Evolutionary conservation across 164 flowering plant genomes (phyloP).

Genomic region (Piper betle): DNA sequence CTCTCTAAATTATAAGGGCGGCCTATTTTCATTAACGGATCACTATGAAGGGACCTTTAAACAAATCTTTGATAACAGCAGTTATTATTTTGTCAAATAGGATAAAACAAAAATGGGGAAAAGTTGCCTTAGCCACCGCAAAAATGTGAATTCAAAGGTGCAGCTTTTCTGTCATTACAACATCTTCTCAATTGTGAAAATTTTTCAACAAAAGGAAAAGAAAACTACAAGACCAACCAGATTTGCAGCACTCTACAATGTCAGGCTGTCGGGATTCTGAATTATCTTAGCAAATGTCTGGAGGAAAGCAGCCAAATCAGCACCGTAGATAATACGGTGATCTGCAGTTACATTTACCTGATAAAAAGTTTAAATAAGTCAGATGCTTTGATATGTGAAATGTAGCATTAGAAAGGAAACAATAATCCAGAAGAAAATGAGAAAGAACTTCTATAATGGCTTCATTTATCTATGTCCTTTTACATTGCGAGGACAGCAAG

Average conservation of each 20-base stretch:
- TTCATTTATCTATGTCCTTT: too few species aligned
- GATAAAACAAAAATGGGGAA: too few species aligned
- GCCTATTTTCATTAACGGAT: too few species aligned
- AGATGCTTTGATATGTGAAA: background rate
- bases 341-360: slow-evolving; percentile 97
- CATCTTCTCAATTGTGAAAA: background rate
- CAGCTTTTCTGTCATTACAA: background rate
- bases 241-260: slow-evolving; percentile 30
- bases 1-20: too few species aligned
- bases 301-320: slow-evolving; percentile 89
- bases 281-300: slow-evolving; percentile 78
- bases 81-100: too few species aligned
- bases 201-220: background rate
- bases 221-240: background rate
- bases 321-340: slow-evolving; percentile 80
- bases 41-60: too few species aligned
- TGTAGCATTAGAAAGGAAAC: background rate
- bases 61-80: too few species aligned
- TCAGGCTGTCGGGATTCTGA: slow-evolving; percentile 77
- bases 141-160: background rate
- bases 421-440: background rate
- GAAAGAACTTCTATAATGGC: too few species aligned
- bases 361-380: background rate
- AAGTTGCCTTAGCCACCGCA: background rate
- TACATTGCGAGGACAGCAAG: too few species aligned